Evolutionary conservation across 257 asterid species (phyloP).

Genomic region (Gentiana dahurica): DNA sequence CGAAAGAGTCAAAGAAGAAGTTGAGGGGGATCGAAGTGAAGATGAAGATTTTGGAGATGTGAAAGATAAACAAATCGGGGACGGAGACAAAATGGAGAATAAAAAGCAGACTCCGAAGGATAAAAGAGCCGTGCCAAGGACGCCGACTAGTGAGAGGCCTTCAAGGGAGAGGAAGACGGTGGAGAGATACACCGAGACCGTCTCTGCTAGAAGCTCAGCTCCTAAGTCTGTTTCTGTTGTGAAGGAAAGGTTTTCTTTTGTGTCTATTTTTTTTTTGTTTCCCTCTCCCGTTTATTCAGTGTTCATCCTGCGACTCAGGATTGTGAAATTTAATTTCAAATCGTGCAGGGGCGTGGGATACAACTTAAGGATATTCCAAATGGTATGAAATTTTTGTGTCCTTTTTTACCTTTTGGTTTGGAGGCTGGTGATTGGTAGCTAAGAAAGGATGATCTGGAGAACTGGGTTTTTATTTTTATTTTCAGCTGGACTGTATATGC

Average conservation of each 20-base stretch:
- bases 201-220: slow-evolving; percentile 26
- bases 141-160: slow-evolving; percentile 42
- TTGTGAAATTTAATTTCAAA: background rate
- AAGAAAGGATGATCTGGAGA: too few relatives aligned
- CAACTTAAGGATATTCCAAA: slow-evolving; percentile 84
- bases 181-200: slow-evolving; percentile 49
- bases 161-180: slow-evolving; percentile 84
- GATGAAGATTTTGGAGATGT: slow-evolving; percentile 4
- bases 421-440: too few relatives aligned
- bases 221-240: slow-evolving; percentile 52
- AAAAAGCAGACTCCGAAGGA: slow-evolving; percentile 4
- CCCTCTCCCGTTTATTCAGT: background rate
- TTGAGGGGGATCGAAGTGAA: slow-evolving; percentile 2
- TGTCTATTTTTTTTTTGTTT: too few relatives aligned
- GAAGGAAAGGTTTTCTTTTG: slow-evolving; percentile 33
- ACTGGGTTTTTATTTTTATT: too few relatives aligned
- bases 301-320: background rate
- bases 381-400: slow-evolving; percentile 27
- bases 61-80: background rate
- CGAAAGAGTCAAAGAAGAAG: slow-evolving; percentile 1
- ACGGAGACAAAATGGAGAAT: slow-evolving; percentile 3
- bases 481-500: too few relatives aligned
- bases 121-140: slow-evolving; percentile 16
- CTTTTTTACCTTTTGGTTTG: background rate
- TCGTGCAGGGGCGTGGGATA: slow-evolving; percentile 67